These are phyloP conservation scores for Boletellus emodensis DNA, from an alignment of 768 basidiomycete species.

Conservation along the genomic window DNA sequence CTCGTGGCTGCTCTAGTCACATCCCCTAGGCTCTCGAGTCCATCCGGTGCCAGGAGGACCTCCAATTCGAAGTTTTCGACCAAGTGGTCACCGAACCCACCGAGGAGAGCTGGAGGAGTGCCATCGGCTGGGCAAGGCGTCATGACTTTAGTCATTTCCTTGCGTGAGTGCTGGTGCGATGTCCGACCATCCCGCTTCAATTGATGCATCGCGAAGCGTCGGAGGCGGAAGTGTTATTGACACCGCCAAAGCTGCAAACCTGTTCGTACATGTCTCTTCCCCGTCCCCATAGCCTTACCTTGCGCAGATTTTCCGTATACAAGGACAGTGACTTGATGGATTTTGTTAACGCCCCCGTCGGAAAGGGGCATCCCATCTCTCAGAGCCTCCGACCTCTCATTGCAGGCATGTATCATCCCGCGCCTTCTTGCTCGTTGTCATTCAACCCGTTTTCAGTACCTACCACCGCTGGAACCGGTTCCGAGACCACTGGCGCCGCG, in stretches of 20 bases:
- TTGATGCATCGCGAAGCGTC: conserved; percentile 45
- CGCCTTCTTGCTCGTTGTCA: neutral
- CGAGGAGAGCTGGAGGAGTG: conserved; percentile 82
- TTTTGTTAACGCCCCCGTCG: conserved; percentile 95
- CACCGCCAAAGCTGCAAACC: conserved; percentile 91
- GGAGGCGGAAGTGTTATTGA: conserved; percentile 96
- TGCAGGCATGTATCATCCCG: conserved; percentile 46
- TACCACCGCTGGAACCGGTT: conserved; percentile 84
- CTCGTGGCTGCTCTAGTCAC: neutral
- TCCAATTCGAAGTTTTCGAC: conserved; percentile 80
- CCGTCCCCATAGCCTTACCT: conserved; percentile 1
- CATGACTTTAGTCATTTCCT: conserved; percentile 93
- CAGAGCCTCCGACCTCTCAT: conserved; percentile 78
- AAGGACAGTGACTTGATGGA: conserved; percentile 91
- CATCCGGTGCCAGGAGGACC: conserved; percentile 70
- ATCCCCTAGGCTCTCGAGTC: conserved; percentile 62
- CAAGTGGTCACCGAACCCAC: conserved; percentile 87
- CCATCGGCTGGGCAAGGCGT: conserved; percentile 81
- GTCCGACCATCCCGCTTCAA: neutral
- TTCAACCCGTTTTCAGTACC: conserved; percentile 41
- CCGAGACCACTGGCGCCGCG: conserved; percentile 92
- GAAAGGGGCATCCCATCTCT: conserved; percentile 83
- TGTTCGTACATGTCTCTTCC: conserved; percentile 44
- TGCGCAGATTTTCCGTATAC: conserved; percentile 76
- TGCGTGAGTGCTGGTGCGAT: conserved; percentile 51